A percentile compares a stretch with the other conserved stretches of the same genome.
Evolutionary conservation across 2,329 filamentous ascomycete genomes (phyloP).

Genomic region (Aureobasidium sp.): DNA sequence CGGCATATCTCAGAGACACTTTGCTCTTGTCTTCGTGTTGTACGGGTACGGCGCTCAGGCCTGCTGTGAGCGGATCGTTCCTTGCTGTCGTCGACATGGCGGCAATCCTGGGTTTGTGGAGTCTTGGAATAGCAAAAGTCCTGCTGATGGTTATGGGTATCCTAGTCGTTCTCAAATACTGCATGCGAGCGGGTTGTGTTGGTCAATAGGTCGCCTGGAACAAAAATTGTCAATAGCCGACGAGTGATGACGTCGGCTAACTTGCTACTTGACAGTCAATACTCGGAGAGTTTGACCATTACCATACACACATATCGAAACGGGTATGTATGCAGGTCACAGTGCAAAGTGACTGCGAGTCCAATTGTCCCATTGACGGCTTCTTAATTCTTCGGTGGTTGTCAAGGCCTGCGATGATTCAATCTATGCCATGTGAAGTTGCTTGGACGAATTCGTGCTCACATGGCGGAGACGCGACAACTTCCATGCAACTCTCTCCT

Average conservation of each 20-base stretch:
- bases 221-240: not conserved
- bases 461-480: not conserved
- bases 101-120: not conserved
- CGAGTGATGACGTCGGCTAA: slow-evolving; percentile 4
- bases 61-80: slow-evolving; percentile 20
- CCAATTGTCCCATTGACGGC: too few relatives aligned
- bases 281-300: not conserved
- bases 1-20: slow-evolving; percentile 28
- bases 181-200: slow-evolving; percentile 1
- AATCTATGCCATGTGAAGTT: not conserved
- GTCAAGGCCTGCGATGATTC: not conserved
- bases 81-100: slow-evolving; percentile 5
- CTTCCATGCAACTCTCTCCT: not conserved
- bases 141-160: not conserved
- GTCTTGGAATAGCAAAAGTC: not conserved
- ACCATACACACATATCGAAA: not conserved
- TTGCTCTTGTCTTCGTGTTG: slow-evolving; percentile 11
- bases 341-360: not conserved
- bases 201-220: not conserved
- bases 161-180: not conserved
- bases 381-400: too few relatives aligned
- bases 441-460: not conserved
- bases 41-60: slow-evolving; percentile 17
- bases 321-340: not conserved
- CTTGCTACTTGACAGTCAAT: not conserved